Conservation (phyloP, 2,329 filamentous ascomycete genomes). For the Boeremia lycopersici region DNA sequence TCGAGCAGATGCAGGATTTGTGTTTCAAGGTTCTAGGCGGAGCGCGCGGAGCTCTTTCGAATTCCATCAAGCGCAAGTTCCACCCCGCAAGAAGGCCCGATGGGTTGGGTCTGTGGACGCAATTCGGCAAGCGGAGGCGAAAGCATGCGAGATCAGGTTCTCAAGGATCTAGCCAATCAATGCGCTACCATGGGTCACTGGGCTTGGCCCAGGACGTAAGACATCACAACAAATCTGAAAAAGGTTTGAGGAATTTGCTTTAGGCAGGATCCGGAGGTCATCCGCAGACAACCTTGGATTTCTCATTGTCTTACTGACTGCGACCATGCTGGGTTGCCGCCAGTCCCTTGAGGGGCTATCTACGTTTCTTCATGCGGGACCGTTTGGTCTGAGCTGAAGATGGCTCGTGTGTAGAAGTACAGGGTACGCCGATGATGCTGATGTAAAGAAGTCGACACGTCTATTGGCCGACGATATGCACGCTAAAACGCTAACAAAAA, state of each 20-base stretch:
- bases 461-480: slow-evolving; percentile 42
- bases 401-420: slow-evolving; percentile 3
- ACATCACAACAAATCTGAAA: background rate
- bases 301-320: slow-evolving; percentile 2
- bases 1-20: background rate
- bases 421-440: slow-evolving; percentile 29
- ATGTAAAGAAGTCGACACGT: slow-evolving; percentile 19
- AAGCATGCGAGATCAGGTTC: background rate
- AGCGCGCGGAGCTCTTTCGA: background rate
- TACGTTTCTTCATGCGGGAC: slow-evolving; percentile 1
- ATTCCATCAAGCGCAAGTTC: background rate
- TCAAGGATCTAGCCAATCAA: slow-evolving; percentile 4
- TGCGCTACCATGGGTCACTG: background rate
- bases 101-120: background rate
- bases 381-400: background rate
- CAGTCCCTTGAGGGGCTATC: slow-evolving; percentile 1
- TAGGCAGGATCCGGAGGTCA: background rate
- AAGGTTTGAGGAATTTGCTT: background rate
- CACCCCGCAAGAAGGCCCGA: slow-evolving; percentile 10
- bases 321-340: background rate
- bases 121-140: slow-evolving; percentile 3
- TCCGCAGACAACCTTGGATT: background rate
- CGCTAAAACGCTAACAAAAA: slow-evolving; percentile 44
- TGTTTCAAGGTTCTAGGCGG: background rate
- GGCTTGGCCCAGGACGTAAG: background rate